phyloP scores from a whole-genome alignment of 352 stramenopile species.

The Blastocystis sp. region DNA sequence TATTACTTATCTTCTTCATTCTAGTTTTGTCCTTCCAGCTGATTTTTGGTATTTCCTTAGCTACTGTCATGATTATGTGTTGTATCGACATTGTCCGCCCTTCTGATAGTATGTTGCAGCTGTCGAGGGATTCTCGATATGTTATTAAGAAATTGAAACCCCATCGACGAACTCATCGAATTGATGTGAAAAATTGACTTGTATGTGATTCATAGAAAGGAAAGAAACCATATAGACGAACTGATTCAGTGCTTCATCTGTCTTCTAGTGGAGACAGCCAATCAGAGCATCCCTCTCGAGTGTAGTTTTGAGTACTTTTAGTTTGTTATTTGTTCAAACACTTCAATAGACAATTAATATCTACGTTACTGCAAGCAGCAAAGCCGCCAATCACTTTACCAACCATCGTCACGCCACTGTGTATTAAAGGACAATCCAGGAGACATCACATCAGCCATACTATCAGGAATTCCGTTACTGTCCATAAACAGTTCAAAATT shows the following conservation, averaged over 20 bases:
- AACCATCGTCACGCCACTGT: conserved; percentile 53
- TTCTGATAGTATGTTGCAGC: neutral
- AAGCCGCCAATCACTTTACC: neutral
- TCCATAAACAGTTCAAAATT: conserved; percentile 63
- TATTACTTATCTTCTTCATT: neutral
- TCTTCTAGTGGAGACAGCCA: neutral
- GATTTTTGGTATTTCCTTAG: neutral
- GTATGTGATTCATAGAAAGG: neutral
- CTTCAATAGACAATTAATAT: conserved; percentile 36
- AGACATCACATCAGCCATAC: neutral
- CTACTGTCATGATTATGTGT: neutral
- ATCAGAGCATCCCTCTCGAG: neutral
- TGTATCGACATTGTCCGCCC: neutral
- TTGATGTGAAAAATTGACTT: neutral
- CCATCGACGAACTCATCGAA: neutral
- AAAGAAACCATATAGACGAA: neutral
- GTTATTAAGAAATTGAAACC: neutral
- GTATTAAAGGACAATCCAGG: neutral
- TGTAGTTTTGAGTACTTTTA: neutral
- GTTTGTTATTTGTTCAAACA: neutral
- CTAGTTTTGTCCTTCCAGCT: neutral
- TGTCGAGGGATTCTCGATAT: neutral
- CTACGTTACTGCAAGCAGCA: neutral
- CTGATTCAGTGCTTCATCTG: neutral
- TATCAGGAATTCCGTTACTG: neutral